Evolutionary conservation across 2,329 filamentous ascomycete species (phyloP).

Genomic region (Tricladium varicosporioides): DNA sequence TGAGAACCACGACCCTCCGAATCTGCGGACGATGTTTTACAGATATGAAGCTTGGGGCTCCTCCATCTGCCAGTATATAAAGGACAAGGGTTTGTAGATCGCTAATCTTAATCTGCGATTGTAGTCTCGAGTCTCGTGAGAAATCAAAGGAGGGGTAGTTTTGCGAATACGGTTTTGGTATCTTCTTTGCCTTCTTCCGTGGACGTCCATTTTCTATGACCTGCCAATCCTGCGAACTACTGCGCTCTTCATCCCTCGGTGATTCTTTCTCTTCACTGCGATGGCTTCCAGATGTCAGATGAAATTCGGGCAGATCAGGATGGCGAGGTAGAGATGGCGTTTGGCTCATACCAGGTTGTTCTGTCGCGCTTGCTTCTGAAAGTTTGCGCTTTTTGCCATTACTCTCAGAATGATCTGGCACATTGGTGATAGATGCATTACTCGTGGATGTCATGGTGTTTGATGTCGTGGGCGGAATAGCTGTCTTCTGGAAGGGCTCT

Average conservation of each 20-base stretch:
- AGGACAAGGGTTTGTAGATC: slow-evolving; percentile 62
- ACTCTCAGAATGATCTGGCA: neutral
- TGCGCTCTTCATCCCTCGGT: slow-evolving; percentile 10
- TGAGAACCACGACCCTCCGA: slow-evolving; percentile 80
- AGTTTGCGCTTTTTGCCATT: slow-evolving; percentile 29
- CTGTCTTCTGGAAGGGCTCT: neutral
- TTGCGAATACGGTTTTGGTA: slow-evolving; percentile 51
- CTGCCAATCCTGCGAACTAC: slow-evolving; percentile 46
- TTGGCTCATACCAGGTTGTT: slow-evolving; percentile 21
- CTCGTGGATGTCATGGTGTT: neutral
- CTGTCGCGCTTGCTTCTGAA: slow-evolving; percentile 20
- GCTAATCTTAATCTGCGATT: slow-evolving; percentile 60
- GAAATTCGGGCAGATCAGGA: slow-evolving; percentile 35
- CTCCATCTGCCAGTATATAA: slow-evolving; percentile 66
- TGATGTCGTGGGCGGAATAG: neutral
- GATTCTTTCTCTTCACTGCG: slow-evolving; percentile 18
- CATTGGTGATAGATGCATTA: neutral
- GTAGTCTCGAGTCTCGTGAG: slow-evolving; percentile 52
- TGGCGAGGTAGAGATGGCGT: slow-evolving; percentile 25
- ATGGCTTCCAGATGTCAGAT: slow-evolving; percentile 28
- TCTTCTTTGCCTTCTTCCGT: slow-evolving; percentile 60
- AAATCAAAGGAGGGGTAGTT: slow-evolving; percentile 61
- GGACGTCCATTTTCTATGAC: slow-evolving; percentile 47
- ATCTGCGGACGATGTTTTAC: slow-evolving; percentile 62
- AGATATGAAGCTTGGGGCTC: slow-evolving; percentile 63